These are phyloP conservation scores for Diaporthe aspalathi DNA, from an alignment of 2,329 filamentous ascomycete species.

Conservation along the genomic window DNA sequence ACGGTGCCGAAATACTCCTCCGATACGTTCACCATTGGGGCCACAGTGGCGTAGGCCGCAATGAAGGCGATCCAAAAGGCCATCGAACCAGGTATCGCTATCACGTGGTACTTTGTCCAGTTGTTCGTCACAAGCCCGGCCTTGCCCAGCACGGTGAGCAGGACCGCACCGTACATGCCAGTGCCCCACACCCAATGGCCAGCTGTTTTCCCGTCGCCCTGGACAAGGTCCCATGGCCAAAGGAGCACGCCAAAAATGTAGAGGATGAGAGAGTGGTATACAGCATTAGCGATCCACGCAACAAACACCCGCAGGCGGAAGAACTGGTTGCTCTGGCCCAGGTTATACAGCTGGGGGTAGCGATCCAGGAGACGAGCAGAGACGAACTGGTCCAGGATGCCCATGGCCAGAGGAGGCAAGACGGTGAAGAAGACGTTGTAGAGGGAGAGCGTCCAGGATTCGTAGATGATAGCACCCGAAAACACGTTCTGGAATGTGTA, in stretches of 20 bases:
- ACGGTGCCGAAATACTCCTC: conserved; percentile 88
- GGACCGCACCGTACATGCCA: conserved; percentile 91
- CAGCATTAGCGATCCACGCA: conserved; percentile 92
- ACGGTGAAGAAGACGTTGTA: conserved; percentile 99
- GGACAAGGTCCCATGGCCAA: conserved; percentile 82
- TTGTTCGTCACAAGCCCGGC: conserved; percentile 95
- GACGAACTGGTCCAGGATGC: conserved; percentile 97
- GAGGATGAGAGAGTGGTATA: conserved; percentile 95
- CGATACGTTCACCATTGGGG: conserved; percentile 84
- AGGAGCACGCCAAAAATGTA: conserved; percentile 87
- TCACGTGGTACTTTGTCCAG: conserved; percentile 98
- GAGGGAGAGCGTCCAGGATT: conserved; percentile 99
- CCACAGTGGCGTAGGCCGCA: conserved; percentile 86
- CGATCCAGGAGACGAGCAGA: conserved; percentile 92
- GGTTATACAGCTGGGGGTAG: conserved; percentile 94
- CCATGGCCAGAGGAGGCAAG: conserved; percentile 90
- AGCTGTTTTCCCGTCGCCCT: conserved; percentile 81
- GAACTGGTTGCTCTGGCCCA: conserved; percentile 92
- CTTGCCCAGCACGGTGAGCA: conserved; percentile 93
- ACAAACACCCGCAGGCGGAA: conserved; percentile 94
- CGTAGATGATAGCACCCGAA: conserved; percentile 97
- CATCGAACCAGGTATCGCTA: conserved; percentile 95
- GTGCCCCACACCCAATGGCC: conserved; percentile 99
- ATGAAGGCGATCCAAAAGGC: conserved; percentile 91
- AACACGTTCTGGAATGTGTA: conserved; percentile 99